These are phyloP conservation scores for Candida montana DNA, from an alignment of 805 yeast species.

Conservation along the genomic window DNA sequence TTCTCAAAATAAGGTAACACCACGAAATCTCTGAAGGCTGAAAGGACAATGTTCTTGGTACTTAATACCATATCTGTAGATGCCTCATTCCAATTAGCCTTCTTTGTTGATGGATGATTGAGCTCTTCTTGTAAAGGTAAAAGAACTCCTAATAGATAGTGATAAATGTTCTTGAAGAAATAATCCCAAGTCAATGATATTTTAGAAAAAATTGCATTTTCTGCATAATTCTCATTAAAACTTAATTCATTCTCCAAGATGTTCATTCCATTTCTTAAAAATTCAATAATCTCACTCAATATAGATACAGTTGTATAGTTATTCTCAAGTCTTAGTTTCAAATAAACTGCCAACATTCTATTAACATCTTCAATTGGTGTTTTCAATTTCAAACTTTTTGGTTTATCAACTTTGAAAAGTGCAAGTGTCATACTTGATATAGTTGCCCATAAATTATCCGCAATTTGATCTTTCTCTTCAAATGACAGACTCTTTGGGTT, in stretches of 20 bases:
- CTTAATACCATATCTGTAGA: constrained; percentile 24
- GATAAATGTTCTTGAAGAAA: constrained; percentile 50
- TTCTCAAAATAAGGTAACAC: constrained; percentile 49
- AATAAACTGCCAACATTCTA: constrained; percentile 37
- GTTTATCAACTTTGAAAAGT: constrained; percentile 40
- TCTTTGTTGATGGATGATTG: constrained; percentile 20
- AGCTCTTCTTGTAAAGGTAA: constrained; percentile 53
- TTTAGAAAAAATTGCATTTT: constrained; percentile 26
- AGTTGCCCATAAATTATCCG: constrained; percentile 47
- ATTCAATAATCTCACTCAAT: constrained; percentile 40
- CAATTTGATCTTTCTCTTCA: constrained; percentile 34
- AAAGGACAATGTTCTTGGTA: constrained; percentile 36
- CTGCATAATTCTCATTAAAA: constrained; percentile 23
- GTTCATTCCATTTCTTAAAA: constrained; percentile 40
- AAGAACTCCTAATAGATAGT: constrained; percentile 55
- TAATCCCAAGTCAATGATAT: constrained; percentile 48
- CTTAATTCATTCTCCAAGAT: constrained; percentile 33
- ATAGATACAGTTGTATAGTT: constrained; percentile 33
- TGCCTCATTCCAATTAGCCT: constrained; percentile 25
- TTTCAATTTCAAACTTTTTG: constrained; percentile 25
- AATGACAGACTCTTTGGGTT: constrained; percentile 24
- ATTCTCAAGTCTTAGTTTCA: constrained; percentile 33
- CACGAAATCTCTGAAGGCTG: constrained; percentile 47
- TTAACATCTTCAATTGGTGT: constrained; percentile 56
- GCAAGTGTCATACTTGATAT: constrained; percentile 39